phyloP scores from a whole-genome alignment of 208 protist species.

The Acanthamoeba royreba region DNA sequence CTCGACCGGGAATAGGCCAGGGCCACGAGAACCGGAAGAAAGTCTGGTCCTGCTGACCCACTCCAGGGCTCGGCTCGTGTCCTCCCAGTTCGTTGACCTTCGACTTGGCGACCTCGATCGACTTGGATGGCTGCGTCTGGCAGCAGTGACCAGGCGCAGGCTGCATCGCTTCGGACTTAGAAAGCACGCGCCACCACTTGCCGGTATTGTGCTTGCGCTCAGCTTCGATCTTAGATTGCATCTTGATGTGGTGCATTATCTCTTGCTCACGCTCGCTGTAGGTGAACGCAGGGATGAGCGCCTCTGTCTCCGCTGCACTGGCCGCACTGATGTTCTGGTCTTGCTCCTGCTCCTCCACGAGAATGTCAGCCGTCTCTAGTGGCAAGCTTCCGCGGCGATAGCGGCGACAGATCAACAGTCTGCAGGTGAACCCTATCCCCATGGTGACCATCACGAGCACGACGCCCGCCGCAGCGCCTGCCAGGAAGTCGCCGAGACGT shows the following conservation, averaged over 20 bases:
- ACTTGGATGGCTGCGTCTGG: no score
- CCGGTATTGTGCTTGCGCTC: background rate
- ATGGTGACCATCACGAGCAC: background rate
- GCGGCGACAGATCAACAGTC: background rate
- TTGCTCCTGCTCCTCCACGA: background rate
- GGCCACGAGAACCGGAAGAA: no score
- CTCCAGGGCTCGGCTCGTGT: no score
- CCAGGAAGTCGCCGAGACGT: background rate
- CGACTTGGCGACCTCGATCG: no score
- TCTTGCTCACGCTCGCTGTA: background rate
- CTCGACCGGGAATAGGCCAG: no score
- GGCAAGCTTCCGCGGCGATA: no score
- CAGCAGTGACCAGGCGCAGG: no score
- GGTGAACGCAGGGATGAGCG: background rate
- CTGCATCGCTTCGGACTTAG: no score
- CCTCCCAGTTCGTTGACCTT: no score
- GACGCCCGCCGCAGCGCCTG: background rate
- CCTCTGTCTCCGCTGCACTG: background rate
- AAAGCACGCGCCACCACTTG: background rate
- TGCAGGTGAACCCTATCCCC: background rate
- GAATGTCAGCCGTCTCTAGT: no score
- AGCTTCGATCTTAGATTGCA: background rate
- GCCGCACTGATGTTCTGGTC: background rate
- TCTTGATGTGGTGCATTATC: background rate
- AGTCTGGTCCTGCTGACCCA: no score